Conservation (phyloP, 768 basidiomycete species). For the Hypholoma sublateritium region DNA sequence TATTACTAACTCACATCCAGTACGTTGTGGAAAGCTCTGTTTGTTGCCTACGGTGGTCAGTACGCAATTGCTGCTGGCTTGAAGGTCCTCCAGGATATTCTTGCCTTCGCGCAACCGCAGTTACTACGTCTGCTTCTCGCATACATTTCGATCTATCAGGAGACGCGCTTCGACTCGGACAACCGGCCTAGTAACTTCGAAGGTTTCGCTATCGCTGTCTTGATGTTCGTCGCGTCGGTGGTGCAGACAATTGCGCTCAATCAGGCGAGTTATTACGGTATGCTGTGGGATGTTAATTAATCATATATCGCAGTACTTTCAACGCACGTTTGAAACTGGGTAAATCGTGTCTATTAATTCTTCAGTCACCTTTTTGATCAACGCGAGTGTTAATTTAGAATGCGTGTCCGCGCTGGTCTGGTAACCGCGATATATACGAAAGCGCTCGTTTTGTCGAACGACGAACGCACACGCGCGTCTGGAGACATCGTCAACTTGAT, state of each 20-base stretch:
- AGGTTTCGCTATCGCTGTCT: slow-evolving; percentile 72
- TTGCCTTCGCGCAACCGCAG: slow-evolving; percentile 87
- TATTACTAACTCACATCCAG: slow-evolving; percentile 32
- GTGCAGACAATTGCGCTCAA: slow-evolving; percentile 78
- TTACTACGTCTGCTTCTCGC: slow-evolving; percentile 75
- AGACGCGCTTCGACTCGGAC: slow-evolving; percentile 35
- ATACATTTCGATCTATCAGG: slow-evolving; percentile 81
- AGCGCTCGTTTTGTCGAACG: slow-evolving; percentile 81
- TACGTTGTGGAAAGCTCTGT: slow-evolving; percentile 73
- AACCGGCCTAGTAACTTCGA: slow-evolving; percentile 41
- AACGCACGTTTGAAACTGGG: slow-evolving; percentile 76
- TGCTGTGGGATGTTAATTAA: background rate
- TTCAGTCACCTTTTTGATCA: background rate
- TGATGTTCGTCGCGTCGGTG: slow-evolving; percentile 84
- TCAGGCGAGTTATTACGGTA: slow-evolving; percentile 47
- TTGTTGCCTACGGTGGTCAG: slow-evolving; percentile 75
- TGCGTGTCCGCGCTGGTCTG: slow-evolving; percentile 92
- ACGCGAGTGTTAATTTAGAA: slow-evolving; percentile 36
- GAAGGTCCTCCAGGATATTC: slow-evolving; percentile 77
- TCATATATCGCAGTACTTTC: slow-evolving; percentile 67
- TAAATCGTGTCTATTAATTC: slow-evolving; percentile 15
- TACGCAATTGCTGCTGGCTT: slow-evolving; percentile 61
- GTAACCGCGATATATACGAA: slow-evolving; percentile 86
- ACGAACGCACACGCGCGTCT: slow-evolving; percentile 76
- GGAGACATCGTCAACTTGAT: slow-evolving; percentile 96